A percentile compares a stretch with the other conserved stretches of the same genome.
These are phyloP conservation scores for Nectriaceae sp. DNA, from an alignment of 2,329 filamentous ascomycete species.

Conservation along the genomic window DNA sequence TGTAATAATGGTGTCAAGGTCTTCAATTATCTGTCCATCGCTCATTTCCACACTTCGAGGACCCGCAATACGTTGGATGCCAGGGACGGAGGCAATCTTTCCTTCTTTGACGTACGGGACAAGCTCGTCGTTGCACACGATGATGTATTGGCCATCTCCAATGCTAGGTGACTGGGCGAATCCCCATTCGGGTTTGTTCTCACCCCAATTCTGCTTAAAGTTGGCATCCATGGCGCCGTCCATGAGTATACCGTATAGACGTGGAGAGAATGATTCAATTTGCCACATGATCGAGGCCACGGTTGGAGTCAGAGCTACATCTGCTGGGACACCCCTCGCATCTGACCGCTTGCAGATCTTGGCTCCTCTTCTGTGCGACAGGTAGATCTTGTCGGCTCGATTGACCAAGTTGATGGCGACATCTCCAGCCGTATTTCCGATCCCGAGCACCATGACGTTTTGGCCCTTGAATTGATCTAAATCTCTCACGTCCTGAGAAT, in stretches of 20 bases:
- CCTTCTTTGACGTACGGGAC: background rate
- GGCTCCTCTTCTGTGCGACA: constrained; percentile 1
- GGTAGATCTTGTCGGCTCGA: constrained; percentile 1
- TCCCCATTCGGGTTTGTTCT: constrained; percentile 3
- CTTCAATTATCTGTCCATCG: constrained; percentile 2
- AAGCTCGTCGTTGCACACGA: background rate
- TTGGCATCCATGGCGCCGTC: background rate
- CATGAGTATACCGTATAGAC: constrained; percentile 1
- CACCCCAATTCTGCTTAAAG: constrained; percentile 3
- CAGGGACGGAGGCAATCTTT: background rate
- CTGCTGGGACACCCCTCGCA: background rate
- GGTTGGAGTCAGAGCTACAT: background rate
- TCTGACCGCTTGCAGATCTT: background rate
- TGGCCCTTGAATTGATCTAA: background rate
- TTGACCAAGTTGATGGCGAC: constrained; percentile 1
- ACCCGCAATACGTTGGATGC: background rate
- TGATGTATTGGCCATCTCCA: background rate
- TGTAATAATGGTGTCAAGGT: constrained; percentile 1
- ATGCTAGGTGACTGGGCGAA: background rate
- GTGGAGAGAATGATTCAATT: background rate
- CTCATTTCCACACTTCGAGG: constrained; percentile 1
- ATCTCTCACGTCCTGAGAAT: constrained; percentile 1
- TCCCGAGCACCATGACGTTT: background rate
- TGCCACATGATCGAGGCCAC: background rate
- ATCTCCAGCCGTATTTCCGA: background rate